Evolutionary conservation across 1,284 basidiomycete species (phyloP), one percentile per base, ranked within the genome.

Genomic region (Takashimella tepidaria): DNA sequence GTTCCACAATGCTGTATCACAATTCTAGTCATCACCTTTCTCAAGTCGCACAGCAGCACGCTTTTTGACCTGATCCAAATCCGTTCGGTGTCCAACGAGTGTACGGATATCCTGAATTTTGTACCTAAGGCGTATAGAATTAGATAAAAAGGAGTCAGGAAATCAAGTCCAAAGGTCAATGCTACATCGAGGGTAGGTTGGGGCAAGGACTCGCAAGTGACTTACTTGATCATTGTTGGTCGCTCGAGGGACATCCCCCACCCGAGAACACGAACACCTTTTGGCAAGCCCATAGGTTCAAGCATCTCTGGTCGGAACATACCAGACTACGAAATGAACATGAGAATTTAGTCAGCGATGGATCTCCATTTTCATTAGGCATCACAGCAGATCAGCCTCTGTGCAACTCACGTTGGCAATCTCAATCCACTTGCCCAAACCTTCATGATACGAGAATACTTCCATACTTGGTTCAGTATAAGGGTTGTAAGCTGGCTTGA

Each of bases 221-320:
- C 84, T 58, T 61, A 89, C 89, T 91, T 84, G 78, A 99, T 98
- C 96, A 99, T 98, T 1, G 96, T 98, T n/a, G 96, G 96, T 58
- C 96, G 80, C 78, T 98, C 96, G 31, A 98, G 80, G 69, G 86
- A 85, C 61, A 99, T 83, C 52, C 96, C 96, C 92, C 95, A 99
- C 19, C 96, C 96, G 61, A 96, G 87, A 3, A 98, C 95, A 49
- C 93, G 87, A 10, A 98, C 92, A 64, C 93, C 92, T 63, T 92
- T 90, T 2, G 96, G 96, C 69, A 99, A 86, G 42, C 96, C 96
- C 93, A 98, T 98, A 8, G 96, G 92, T 70, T 92, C 91, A 46
- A 99, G 81, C 95, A 99, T 98, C 74, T 99, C 96, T 2, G 96
- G 96, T 40, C 96, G 84, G 86, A 99, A 99, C 88, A 99, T 96